phyloP scores from a whole-genome alignment of 1,139 yeast species.

The Candida frijolesensis region DNA sequence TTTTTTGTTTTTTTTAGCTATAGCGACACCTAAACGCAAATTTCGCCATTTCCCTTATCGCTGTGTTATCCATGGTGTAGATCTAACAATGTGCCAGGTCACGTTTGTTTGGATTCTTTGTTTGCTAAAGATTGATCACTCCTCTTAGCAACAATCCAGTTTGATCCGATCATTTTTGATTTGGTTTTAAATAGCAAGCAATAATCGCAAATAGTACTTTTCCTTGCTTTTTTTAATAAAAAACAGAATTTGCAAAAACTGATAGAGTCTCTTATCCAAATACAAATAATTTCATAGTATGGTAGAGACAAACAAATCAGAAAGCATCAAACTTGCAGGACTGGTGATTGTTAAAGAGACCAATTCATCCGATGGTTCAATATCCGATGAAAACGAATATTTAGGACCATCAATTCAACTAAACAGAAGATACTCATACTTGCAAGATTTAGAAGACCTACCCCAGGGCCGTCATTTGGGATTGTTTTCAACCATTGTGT shows the following conservation, averaged over 20 bases:
- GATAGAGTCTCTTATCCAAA: too few relatives aligned
- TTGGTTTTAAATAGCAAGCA: too few relatives aligned
- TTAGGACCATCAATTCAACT: constrained; percentile 7
- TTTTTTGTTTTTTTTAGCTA: neutral
- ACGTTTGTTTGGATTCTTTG: too few relatives aligned
- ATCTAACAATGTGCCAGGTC: neutral
- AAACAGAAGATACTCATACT: constrained; percentile 14
- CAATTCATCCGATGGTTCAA: neutral
- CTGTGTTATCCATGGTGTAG: too few relatives aligned
- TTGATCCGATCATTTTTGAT: neutral
- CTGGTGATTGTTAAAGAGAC: neutral
- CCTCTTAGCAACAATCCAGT: neutral
- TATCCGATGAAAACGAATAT: constrained; percentile 7
- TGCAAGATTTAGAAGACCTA: constrained; percentile 50
- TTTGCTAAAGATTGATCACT: neutral
- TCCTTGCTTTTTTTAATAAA: too few relatives aligned
- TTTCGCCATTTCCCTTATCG: neutral
- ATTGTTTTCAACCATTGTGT: constrained; percentile 60
- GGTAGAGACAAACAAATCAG: constrained; percentile 16
- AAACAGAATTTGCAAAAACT: too few relatives aligned
- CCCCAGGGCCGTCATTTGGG: constrained; percentile 81
- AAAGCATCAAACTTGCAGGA: constrained; percentile 13
- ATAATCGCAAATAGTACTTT: too few relatives aligned
- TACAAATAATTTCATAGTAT: constrained; percentile 7
- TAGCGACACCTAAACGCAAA: neutral